These are phyloP conservation scores for Micractinium sp. DNA, from an alignment of 139 green algal genomes.

Conservation along the genomic window DNA sequence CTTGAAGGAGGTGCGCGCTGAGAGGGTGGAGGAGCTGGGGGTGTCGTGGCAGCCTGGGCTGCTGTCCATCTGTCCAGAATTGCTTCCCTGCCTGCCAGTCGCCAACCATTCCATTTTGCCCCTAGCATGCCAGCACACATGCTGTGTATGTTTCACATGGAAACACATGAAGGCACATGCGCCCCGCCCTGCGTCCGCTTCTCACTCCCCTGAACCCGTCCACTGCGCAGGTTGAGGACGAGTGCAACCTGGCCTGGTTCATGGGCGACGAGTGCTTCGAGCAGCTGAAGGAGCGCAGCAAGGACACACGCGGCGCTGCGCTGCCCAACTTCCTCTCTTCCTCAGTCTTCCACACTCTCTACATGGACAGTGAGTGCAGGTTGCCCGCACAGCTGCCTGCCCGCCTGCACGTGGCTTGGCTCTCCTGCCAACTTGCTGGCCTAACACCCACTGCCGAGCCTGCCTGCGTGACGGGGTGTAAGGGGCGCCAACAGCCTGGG, in stretches of 20 bases:
- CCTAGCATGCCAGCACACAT: too few species aligned
- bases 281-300: neutral
- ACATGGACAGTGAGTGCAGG: neutral
- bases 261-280: slow-evolving; percentile 11
- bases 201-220: neutral
- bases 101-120: too few species aligned
- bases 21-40: neutral
- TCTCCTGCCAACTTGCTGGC: too few species aligned
- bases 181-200: too few species aligned
- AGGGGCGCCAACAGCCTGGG: neutral
- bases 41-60: neutral
- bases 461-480: neutral
- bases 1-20: neutral
- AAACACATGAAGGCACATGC: too few species aligned
- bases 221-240: neutral
- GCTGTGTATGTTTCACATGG: too few species aligned
- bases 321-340: slow-evolving; percentile 14
- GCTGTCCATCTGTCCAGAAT: neutral
- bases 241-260: neutral
- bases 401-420: neutral
- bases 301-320: slow-evolving; percentile 1
- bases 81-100: too few species aligned
- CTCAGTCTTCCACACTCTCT: neutral
- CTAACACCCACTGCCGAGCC: too few species aligned
- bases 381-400: neutral